Evolutionary conservation across 352 stramenopile species (phyloP).

Genomic region (Pythium phragmiticola): DNA sequence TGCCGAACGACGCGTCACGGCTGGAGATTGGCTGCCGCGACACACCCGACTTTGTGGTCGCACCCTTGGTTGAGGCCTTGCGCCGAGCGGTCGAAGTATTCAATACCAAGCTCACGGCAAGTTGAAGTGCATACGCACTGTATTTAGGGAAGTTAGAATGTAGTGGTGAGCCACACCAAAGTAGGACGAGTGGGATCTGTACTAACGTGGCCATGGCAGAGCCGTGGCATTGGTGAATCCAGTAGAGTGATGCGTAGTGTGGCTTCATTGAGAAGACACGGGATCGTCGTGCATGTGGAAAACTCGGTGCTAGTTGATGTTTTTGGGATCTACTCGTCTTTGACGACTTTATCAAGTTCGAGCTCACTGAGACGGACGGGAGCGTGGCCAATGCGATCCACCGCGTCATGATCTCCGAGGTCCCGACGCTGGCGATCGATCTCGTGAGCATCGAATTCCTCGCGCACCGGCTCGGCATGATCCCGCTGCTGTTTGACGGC

Average conservation of each 20-base stretch:
- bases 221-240: too few species aligned
- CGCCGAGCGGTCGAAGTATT: constrained; percentile 86
- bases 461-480: constrained; percentile 96
- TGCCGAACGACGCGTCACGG: constrained; percentile 74
- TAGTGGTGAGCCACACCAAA: background rate
- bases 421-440: constrained; percentile 98
- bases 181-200: background rate
- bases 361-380: constrained; percentile 96
- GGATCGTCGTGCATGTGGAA: too few species aligned
- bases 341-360: constrained; percentile 84
- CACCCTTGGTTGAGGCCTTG: constrained; percentile 65
- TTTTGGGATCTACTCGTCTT: too few species aligned
- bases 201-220: background rate
- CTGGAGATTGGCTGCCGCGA: constrained; percentile 78
- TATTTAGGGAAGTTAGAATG: background rate
- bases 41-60: constrained; percentile 78
- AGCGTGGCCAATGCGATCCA: constrained; percentile 97
- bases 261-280: too few species aligned
- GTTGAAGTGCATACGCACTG: background rate
- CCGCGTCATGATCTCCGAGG: constrained; percentile 97
- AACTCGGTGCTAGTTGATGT: too few species aligned
- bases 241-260: too few species aligned
- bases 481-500: constrained; percentile 92
- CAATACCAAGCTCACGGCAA: constrained; percentile 54
- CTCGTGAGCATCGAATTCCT: constrained; percentile 99